Base-by-base conservation (phyloP, 2,329 filamentous ascomycete species). In the Sclerotinia glacialis region DNA sequence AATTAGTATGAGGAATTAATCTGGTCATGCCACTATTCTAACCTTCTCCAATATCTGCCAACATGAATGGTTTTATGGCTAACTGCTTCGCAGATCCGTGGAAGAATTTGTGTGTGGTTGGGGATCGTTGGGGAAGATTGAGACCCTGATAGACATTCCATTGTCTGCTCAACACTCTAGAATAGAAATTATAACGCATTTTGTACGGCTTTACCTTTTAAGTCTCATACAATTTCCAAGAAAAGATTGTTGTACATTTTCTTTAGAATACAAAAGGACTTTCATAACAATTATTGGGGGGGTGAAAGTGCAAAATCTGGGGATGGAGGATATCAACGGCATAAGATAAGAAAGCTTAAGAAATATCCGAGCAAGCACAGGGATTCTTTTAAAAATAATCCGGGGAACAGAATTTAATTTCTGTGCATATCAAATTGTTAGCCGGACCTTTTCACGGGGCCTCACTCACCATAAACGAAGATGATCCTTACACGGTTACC, bases 41-140 rank as follows among this genome's bases (percentile, higher is more conserved):
- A 90, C 90, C 90, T 83, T 96, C 92, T 61, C 92, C 92, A 78
- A 96, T 95, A 76, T 96, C 92, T 69, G 92, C 91, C 68, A 96
- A 79, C 50, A 94, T 75, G 68, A 95, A 93, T 1, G 92, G 91
- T 79, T 94, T 94, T 56, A 95, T 83, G 1, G 83, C 85, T 61
- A 67, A 69, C 47, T 55, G 56, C 61, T 69, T 75, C 11, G 69
- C 47, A 26, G 74, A 71, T 21, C 70, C 65, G 67, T 74, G 73
- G 63, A 77, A 76, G 23, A 67, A 60, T 49, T 72, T 69, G 23
- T 64, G 42, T 64, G 47, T 16, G 2, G 68, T 47, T 52, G 59
- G 67, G 16, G 67, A 69, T 23, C 70, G 67, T 69, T 67, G 70
- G 9, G 65, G 66, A 52, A 73, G 55, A n/a, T 60, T 67, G 28